These are phyloP conservation scores for Medicago arabica DNA, from an alignment of 306 rosid species.

Conservation along the genomic window DNA sequence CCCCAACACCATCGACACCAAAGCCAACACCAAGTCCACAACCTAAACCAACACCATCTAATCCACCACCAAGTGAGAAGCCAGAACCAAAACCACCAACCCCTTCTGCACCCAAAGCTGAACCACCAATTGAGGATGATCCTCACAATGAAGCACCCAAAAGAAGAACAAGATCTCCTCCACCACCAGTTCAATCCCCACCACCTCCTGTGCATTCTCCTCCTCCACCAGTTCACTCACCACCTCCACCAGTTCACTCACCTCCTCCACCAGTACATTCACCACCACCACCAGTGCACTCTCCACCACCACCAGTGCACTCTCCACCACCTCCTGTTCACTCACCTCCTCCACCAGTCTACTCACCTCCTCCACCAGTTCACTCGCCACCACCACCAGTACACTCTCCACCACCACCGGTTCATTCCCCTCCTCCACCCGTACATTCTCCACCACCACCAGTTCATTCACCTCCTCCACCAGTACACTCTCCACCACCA, in stretches of 20 bases:
- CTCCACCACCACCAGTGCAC: background rate
- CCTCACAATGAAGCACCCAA: background rate
- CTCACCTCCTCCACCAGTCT: background rate
- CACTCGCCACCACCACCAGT: background rate
- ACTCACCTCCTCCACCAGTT: background rate
- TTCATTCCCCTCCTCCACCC: background rate
- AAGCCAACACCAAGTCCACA: slow-evolving; percentile 6
- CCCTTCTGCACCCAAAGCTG: background rate
- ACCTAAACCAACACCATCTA: background rate
- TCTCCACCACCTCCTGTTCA: background rate
- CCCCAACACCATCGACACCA: background rate
- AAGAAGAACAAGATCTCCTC: background rate
- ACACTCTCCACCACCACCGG: slow-evolving; percentile 8
- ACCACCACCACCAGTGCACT: background rate
- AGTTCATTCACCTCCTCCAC: slow-evolving; percentile 33
- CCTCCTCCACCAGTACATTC: background rate
- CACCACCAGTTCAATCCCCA: background rate
- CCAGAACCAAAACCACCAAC: background rate
- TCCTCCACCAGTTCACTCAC: background rate
- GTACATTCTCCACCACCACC: slow-evolving; percentile 15
- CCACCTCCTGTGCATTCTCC: background rate
- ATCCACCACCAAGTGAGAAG: background rate
- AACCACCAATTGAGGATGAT: slow-evolving; percentile 10
- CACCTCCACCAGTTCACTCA: background rate
- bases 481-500: background rate